phyloP scores from a whole-genome alignment of 108 stramenopile species.

The Poteriospumella lacustris region DNA sequence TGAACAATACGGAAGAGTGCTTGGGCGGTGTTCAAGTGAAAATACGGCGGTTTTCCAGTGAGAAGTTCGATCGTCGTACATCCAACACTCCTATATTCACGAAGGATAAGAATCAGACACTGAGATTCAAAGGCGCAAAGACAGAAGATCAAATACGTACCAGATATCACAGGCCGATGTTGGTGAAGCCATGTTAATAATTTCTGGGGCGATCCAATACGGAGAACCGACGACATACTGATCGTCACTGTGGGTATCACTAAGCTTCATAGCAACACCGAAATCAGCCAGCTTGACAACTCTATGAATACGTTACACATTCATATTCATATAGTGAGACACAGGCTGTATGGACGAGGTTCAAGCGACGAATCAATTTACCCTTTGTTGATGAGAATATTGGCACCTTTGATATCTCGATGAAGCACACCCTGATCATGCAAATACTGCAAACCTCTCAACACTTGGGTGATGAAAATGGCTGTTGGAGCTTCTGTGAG shows the following conservation, averaged over 20 bases:
- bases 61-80: slow-evolving; percentile 57
- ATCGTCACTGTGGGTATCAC: slow-evolving; percentile 21
- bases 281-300: slow-evolving; percentile 49
- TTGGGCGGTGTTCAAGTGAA: slow-evolving; percentile 51
- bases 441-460: slow-evolving; percentile 46
- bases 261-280: slow-evolving; percentile 37
- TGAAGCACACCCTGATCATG: slow-evolving; percentile 45
- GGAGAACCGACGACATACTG: slow-evolving; percentile 50
- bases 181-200: slow-evolving; percentile 53
- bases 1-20: slow-evolving; percentile 54
- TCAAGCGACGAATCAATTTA: slow-evolving; percentile 53
- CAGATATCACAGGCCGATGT: slow-evolving; percentile 57
- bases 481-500: no score
- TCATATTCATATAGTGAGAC: slow-evolving; percentile 47
- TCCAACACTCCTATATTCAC: slow-evolving; percentile 25
- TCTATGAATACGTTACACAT: slow-evolving; percentile 33
- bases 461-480: no score
- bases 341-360: slow-evolving; percentile 52
- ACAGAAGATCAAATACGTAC: slow-evolving; percentile 1
- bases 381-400: slow-evolving; percentile 43
- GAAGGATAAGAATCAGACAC: not conserved
- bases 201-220: slow-evolving; percentile 61
- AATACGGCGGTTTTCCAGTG: slow-evolving; percentile 56
- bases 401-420: slow-evolving; percentile 48
- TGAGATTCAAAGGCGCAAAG: not conserved